phyloP scores from a whole-genome alignment of 345 rosid genomes.

The Turnera subulata region DNA sequence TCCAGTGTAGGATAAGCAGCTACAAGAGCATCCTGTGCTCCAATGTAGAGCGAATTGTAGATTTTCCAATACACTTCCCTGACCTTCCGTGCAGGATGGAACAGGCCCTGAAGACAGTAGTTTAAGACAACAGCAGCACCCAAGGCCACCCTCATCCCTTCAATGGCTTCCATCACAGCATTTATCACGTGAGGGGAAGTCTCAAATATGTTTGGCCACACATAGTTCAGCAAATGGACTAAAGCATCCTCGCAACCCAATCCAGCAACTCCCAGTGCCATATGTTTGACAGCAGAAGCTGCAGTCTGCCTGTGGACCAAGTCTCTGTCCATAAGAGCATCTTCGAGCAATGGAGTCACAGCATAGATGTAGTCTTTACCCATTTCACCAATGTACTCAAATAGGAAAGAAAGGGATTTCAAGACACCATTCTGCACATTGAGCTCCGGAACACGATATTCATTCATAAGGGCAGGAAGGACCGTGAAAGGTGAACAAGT shows the following conservation, averaged over 20 bases:
- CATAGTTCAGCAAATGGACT: conserved; percentile 79
- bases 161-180: conserved; percentile 98
- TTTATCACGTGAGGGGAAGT: conserved; percentile 98
- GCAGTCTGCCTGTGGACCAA: conserved; percentile 98
- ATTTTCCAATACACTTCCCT: conserved; percentile 99
- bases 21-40: conserved; percentile 88
- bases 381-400: conserved; percentile 98
- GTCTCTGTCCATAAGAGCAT: conserved; percentile 97
- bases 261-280: conserved; percentile 98
- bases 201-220: conserved; percentile 99
- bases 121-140: conserved; percentile 85
- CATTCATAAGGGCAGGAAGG: conserved; percentile 94
- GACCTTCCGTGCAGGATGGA: conserved; percentile 97
- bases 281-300: conserved; percentile 96
- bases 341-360: conserved; percentile 96
- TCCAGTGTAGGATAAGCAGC: conserved; percentile 85
- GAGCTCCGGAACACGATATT: conserved; percentile 96
- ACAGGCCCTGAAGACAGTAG: conserved; percentile 95
- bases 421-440: conserved; percentile 98
- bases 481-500: conserved; percentile 97
- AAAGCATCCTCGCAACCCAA: conserved; percentile 98
- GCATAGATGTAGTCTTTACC: conserved; percentile 98
- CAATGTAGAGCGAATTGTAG: conserved; percentile 90
- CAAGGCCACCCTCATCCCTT: conserved; percentile 93
- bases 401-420: conserved; percentile 91